Percentiles rank a stretch among this genome's conserved stretches.
phyloP scores from a whole-genome alignment of 1,284 basidiomycete species.

The Leccinum pachyderme region DNA sequence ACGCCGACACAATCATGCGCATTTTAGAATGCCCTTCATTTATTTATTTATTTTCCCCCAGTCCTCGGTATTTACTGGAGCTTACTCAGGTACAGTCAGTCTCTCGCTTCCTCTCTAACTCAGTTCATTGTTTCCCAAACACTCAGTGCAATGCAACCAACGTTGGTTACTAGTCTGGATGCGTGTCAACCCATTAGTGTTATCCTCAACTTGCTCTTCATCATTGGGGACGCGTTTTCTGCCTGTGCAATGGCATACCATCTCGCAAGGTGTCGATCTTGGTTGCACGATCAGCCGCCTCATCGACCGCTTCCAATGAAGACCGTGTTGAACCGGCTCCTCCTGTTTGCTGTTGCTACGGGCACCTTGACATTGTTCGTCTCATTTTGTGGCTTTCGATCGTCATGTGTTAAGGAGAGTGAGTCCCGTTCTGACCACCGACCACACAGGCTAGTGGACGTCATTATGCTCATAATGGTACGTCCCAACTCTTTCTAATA shows the following conservation, averaged over 20 bases:
- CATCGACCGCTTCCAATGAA: conserved; percentile 15
- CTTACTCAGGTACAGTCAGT: conserved; percentile 18
- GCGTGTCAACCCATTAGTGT: conserved; percentile 10
- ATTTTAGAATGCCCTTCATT: too few relatives aligned
- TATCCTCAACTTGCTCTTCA: conserved; percentile 25
- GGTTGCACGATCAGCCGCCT: neutral
- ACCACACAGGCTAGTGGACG: too few relatives aligned
- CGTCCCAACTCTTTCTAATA: too few relatives aligned
- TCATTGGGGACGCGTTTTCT: conserved; percentile 23
- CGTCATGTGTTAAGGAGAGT: too few relatives aligned
- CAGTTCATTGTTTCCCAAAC: neutral
- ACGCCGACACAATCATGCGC: too few relatives aligned
- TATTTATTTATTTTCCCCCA: conserved; percentile 1
- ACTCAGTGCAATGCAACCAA: neutral
- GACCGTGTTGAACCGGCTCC: conserved; percentile 21
- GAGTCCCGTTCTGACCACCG: too few relatives aligned
- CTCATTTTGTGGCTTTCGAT: too few relatives aligned
- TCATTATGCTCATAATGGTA: too few relatives aligned
- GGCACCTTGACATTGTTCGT: conserved; percentile 20
- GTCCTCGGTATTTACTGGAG: conserved; percentile 17
- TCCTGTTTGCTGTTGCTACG: conserved; percentile 27
- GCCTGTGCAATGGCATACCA: conserved; percentile 27
- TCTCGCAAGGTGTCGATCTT: conserved; percentile 16
- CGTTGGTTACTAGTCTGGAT: conserved; percentile 16
- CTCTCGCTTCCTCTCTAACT: fast-evolving